phyloP scores from a whole-genome alignment of 306 rosid species.

The Purshia tridentata region DNA sequence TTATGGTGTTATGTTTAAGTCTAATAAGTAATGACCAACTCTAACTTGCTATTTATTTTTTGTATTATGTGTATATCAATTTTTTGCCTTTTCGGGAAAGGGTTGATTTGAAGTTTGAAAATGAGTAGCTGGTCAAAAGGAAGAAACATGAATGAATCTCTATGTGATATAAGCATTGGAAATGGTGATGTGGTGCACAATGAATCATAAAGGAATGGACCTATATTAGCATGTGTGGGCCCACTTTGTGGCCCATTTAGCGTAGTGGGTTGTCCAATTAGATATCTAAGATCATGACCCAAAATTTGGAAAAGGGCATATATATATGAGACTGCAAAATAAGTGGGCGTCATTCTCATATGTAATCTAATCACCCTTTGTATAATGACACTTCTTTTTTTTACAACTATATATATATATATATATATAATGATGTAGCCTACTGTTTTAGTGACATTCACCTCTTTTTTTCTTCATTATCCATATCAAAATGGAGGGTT shows the following conservation, averaged over 20 bases:
- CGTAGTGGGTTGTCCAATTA: constrained; percentile 33
- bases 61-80: neutral
- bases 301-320: neutral
- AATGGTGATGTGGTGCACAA: constrained; percentile 26
- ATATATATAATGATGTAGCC: neutral
- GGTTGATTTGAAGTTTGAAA: constrained; percentile 1
- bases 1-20: too few relatives aligned
- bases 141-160: constrained; percentile 10
- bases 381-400: neutral
- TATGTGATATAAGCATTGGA: constrained; percentile 1
- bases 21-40: too few relatives aligned
- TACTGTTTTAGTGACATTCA: neutral
- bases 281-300: neutral
- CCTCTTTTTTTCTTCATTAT: too few relatives aligned
- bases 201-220: constrained; percentile 42
- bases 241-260: constrained; percentile 28
- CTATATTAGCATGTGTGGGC: constrained; percentile 10
- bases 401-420: neutral
- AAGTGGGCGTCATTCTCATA: constrained; percentile 9
- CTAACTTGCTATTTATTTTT: too few relatives aligned
- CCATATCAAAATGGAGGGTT: too few relatives aligned
- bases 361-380: neutral
- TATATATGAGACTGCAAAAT: neutral
- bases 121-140: constrained; percentile 2
- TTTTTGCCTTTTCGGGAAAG: neutral